Percentiles rank a stretch among this genome's conserved stretches.
Evolutionary conservation across 192 early-diverging fungal genomes (phyloP).

Genomic region (Gigaspora rosea): DNA sequence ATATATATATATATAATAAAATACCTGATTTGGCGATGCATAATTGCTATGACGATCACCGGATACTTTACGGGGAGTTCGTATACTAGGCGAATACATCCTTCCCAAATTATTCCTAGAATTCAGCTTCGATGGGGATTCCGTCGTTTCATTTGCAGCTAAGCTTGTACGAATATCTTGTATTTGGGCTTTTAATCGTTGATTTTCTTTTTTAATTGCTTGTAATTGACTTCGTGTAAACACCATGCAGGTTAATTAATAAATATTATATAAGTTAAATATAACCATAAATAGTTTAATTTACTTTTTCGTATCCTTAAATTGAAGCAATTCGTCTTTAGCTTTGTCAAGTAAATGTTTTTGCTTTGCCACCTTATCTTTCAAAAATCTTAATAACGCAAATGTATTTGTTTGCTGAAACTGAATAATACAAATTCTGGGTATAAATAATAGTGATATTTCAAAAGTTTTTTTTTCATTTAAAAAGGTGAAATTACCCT

Average conservation of each 20-base stretch:
- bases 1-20: too few relatives aligned
- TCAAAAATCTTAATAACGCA: constrained; percentile 23
- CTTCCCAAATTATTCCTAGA: neutral
- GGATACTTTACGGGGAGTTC: too few relatives aligned
- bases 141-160: neutral
- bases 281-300: neutral
- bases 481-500: neutral
- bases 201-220: constrained; percentile 18
- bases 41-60: neutral
- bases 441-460: neutral
- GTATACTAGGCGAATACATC: too few relatives aligned
- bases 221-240: constrained; percentile 7
- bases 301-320: constrained; percentile 34
- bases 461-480: neutral
- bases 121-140: neutral
- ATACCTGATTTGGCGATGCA: neutral
- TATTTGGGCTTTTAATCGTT: constrained; percentile 16
- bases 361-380: constrained; percentile 27
- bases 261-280: neutral
- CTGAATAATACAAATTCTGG: neutral
- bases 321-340: constrained; percentile 29
- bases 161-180: neutral
- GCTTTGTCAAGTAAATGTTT: constrained; percentile 32
- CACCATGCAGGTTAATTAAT: neutral
- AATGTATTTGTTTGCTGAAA: constrained; percentile 33